A percentile compares a stretch with the other conserved stretches of the same genome.
phyloP scores from a whole-genome alignment of 1,284 basidiomycete species.

The Dichomitus squalens region DNA sequence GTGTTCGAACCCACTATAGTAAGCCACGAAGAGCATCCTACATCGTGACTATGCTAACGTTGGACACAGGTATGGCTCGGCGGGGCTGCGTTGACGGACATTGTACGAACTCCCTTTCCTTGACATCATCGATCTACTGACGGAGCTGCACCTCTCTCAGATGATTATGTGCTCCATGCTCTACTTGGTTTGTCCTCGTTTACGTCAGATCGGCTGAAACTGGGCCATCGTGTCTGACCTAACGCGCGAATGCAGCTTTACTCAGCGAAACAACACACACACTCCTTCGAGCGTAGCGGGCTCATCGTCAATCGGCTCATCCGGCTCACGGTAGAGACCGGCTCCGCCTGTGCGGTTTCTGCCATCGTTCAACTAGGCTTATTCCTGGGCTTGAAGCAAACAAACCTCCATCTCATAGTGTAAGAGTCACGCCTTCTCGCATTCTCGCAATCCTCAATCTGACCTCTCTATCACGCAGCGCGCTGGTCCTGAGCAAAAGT shows the following conservation, averaged over 20 bases:
- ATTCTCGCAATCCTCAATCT: neutral
- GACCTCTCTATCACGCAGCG: neutral
- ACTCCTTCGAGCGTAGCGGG: constrained; percentile 7
- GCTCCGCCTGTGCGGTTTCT: constrained; percentile 8
- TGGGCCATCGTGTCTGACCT: neutral
- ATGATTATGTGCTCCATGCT: constrained; percentile 5
- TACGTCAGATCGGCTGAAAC: no score
- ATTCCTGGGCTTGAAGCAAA: constrained; percentile 6
- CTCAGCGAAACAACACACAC: constrained; percentile 3
- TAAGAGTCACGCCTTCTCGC: neutral
- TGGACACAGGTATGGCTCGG: neutral
- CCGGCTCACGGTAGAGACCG: constrained; percentile 16
- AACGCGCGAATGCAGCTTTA: constrained; percentile 3
- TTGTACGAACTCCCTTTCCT: neutral
- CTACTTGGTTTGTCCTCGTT: neutral
- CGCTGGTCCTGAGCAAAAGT: constrained; percentile 7
- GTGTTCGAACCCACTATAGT: neutral
- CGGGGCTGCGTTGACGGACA: neutral
- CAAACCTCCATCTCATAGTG: constrained; percentile 7
- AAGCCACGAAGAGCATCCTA: neutral
- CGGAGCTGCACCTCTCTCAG: neutral
- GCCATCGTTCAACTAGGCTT: constrained; percentile 13
- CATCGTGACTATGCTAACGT: neutral
- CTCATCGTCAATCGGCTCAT: constrained; percentile 15
- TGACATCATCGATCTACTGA: neutral